phyloP scores from a whole-genome alignment of 2,329 filamentous ascomycete genomes.

The Arachnomyces sp. region DNA sequence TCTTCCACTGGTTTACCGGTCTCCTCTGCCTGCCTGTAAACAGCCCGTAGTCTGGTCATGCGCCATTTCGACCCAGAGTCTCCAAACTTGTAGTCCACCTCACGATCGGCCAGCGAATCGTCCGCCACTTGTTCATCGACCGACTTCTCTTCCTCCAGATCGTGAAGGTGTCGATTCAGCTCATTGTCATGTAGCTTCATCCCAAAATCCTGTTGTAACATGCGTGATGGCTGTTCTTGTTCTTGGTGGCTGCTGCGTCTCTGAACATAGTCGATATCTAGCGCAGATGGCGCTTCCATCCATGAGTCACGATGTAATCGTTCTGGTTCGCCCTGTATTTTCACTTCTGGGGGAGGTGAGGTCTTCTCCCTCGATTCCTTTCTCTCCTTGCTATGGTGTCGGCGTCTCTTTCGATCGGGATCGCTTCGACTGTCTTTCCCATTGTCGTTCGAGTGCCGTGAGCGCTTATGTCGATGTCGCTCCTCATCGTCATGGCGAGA shows the following conservation, averaged over 20 bases:
- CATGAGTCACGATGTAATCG: constrained; percentile 68
- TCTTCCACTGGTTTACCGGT: constrained; percentile 67
- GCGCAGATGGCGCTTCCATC: constrained; percentile 81
- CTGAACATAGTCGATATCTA: constrained; percentile 69
- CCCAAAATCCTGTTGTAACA: constrained; percentile 51
- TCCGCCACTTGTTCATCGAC: constrained; percentile 36
- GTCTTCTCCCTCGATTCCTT: constrained; percentile 16
- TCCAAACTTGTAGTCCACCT: constrained; percentile 77
- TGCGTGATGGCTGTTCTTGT: constrained; percentile 41
- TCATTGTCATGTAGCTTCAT: constrained; percentile 71
- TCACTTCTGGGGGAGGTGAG: not conserved
- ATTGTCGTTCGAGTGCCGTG: constrained; percentile 48
- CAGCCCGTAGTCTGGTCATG: constrained; percentile 85
- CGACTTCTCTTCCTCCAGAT: constrained; percentile 50
- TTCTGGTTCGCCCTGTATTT: constrained; percentile 22
- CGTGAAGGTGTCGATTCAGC: constrained; percentile 63
- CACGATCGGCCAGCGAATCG: constrained; percentile 45
- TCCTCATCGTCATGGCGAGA: constrained; percentile 41
- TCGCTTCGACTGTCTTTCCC: constrained; percentile 40
- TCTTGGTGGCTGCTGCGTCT: constrained; percentile 49
- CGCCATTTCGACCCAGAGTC: constrained; percentile 88
- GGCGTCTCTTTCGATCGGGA: constrained; percentile 40
- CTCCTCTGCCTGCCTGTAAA: constrained; percentile 72
- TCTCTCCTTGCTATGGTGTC: constrained; percentile 39
- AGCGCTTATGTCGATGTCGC: constrained; percentile 56